These are phyloP conservation scores for Thymus mandschuricus DNA, from an alignment of 257 asterid species.

Conservation along the genomic window DNA sequence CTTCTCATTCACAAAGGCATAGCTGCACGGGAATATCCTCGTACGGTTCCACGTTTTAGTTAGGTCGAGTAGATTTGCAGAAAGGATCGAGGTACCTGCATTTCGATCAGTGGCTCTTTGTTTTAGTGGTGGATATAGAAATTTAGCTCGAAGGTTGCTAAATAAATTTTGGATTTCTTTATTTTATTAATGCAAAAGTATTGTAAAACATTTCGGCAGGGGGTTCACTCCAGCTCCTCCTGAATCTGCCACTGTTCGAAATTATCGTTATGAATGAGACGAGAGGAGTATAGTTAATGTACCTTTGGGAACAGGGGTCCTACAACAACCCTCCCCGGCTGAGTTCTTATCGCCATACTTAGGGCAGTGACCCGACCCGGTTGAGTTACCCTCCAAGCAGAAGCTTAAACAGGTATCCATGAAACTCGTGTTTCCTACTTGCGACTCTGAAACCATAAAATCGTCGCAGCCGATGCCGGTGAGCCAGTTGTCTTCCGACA, in stretches of 20 bases:
- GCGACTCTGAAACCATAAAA: background rate
- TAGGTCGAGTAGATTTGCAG: background rate
- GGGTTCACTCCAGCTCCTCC: no score
- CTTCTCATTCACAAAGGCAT: slow-evolving; percentile 24
- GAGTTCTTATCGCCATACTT: background rate
- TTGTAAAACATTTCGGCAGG: no score
- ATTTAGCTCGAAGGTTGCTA: no score
- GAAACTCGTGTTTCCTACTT: background rate
- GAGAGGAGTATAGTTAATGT: background rate
- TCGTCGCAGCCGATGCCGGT: slow-evolving; percentile 35
- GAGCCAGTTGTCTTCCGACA: slow-evolving; percentile 33
- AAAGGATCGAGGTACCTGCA: background rate
- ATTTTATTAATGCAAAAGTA: no score
- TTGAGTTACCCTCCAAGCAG: background rate
- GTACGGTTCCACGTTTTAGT: background rate
- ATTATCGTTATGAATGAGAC: no score
- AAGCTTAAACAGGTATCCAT: slow-evolving; percentile 19
- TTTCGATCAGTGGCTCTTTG: no score
- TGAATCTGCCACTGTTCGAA: no score
- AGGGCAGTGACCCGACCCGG: background rate
- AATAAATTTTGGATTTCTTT: no score
- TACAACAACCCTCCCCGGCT: slow-evolving; percentile 28
- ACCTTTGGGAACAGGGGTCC: slow-evolving; percentile 27
- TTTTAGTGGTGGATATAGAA: no score
- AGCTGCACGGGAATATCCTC: slow-evolving; percentile 23